These are phyloP conservation scores for Pseudozyma sp. DNA, from an alignment of 1,284 basidiomycete genomes.

Conservation along the genomic window DNA sequence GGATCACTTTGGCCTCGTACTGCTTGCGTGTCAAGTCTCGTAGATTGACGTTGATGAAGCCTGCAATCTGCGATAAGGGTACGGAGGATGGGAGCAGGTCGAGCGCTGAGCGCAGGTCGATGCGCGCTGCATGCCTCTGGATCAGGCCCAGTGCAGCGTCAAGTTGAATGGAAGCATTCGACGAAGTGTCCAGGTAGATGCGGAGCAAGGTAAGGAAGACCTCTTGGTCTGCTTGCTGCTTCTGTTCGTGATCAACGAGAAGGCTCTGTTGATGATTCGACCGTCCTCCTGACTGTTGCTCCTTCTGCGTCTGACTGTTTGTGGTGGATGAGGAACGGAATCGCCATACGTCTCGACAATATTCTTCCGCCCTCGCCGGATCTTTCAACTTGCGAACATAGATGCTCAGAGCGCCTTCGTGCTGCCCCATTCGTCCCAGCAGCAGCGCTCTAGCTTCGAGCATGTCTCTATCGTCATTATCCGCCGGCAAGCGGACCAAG, in stretches of 20 bases:
- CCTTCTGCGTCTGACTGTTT: background rate
- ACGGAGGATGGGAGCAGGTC: slow-evolving; percentile 89
- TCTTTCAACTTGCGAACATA: slow-evolving; percentile 89
- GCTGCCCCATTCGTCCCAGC: slow-evolving; percentile 86
- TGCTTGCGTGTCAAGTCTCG: slow-evolving; percentile 41
- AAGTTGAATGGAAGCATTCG: slow-evolving; percentile 56
- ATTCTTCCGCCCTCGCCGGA: slow-evolving; percentile 84
- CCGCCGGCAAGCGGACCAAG: slow-evolving; percentile 79
- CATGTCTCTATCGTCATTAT: slow-evolving; percentile 77
- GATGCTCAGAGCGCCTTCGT: slow-evolving; percentile 90
- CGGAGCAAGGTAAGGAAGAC: slow-evolving; percentile 88
- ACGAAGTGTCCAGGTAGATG: slow-evolving; percentile 78
- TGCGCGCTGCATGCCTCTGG: slow-evolving; percentile 80
- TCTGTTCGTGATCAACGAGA: slow-evolving; percentile 38
- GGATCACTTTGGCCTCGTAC: slow-evolving; percentile 71
- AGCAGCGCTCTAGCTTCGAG: slow-evolving; percentile 86
- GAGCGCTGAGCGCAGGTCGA: slow-evolving; percentile 84
- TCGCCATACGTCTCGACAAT: slow-evolving; percentile 59
- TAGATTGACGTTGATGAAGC: slow-evolving; percentile 72
- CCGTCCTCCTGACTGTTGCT: slow-evolving; percentile 5
- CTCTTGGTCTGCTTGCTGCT: slow-evolving; percentile 34
- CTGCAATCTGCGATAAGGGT: slow-evolving; percentile 80
- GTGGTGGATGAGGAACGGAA: slow-evolving; percentile 9
- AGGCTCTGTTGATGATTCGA: slow-evolving; percentile 43
- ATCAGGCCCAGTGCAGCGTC: slow-evolving; percentile 85